Base-by-base conservation (phyloP, 345 rosid species). In the Physaria fendleri region DNA sequence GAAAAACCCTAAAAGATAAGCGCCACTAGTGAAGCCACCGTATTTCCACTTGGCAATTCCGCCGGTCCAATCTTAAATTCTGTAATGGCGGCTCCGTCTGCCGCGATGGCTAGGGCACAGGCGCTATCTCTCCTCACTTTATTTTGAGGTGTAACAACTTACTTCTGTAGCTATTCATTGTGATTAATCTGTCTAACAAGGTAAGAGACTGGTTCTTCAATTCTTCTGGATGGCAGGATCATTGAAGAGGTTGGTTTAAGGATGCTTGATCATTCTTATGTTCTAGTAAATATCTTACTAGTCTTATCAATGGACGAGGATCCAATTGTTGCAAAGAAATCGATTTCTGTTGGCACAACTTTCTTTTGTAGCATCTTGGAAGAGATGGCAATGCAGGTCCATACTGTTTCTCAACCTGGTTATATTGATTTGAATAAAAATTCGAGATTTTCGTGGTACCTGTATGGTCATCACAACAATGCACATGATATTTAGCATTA, bases 371-470 rank as follows among this genome's bases (percentile, higher is more conserved):
- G 69, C 38, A 68, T 80, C 61, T 78, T 93, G 53, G 87, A 81
- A 79, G 91, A 89, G 79, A 72, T 89, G 85, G 65, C 81, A 59
- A 60, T 79, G 73, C 97, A 93, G 97, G 99, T 92, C 22, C 42
- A 14, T 63, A 59, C 39, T 66, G 35, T 24, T 63, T 70, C 46
- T 62, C 46, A 33, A 56, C 32, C 40, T 39, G 38, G 58, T 15
- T 69, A 10, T 23, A 7, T 23, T 42, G n/a, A 27, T 44, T 16
- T 18, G 34, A 25, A 5, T 55, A 62, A 29, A 44, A 39, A 16
- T 59, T 8, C 14, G 37, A 41, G 71, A 11, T 25, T 27, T 29
- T 39, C 48, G 22, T 50, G 54, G 27, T 51, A 42, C 55, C 32
- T 44, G 27, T 51, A 30, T 57, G 40, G 43, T 41, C 30, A 47